Base-by-base conservation (phyloP, 2,329 filamentous ascomycete species). In the Aspergillus novoparasiticus region DNA sequence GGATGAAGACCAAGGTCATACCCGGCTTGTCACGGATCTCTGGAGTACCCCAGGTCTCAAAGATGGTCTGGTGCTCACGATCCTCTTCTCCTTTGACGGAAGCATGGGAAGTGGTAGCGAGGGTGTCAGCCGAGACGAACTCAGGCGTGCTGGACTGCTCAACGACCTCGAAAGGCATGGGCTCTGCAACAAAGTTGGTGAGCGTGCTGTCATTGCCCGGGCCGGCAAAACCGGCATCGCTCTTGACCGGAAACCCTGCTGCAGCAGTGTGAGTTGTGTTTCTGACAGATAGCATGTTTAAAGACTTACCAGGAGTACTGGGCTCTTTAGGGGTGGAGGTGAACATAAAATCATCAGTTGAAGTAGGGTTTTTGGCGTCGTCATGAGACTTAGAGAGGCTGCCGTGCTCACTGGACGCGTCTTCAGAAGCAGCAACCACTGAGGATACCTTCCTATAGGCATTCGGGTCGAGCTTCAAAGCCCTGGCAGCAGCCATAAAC, bases 41-140 rank as follows among this genome's bases (percentile, higher is more conserved):
- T 2, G 71, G 72, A 30, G 64, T 64, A 16, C 76, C 75, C 77
- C 76, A 78, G 39, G 60, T 64, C 28, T 69, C 69, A 66, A 78
- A 78, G 28, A 64, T 72, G 10, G 66, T 62, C 4, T 72, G 64
- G 46, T 76, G 55, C 58, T 77, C 73, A 32, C 76, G 72, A 61
- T 76, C 65, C 54, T 75, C 69, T 32, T 68, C 65, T 10, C 64
- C 64, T n/a, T 64, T 62, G 36, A 58, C 46, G 12, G 57, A 45
- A 23, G 28, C 5, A 8, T 26, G 41, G 26, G 39, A 45, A 19
- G 23, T 19, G 12, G 26, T 54, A 8, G 39, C 46, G 28, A 39
- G n/a, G 11, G 28, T 45, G 54, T 54, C 50, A 23, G 48, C 30
- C 30, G 57, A 59, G 57, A 28, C n/a, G 32, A 28, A 55, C 30